phyloP scores from a whole-genome alignment of 352 stramenopile genomes.

The Phytopythium delawarense region DNA sequence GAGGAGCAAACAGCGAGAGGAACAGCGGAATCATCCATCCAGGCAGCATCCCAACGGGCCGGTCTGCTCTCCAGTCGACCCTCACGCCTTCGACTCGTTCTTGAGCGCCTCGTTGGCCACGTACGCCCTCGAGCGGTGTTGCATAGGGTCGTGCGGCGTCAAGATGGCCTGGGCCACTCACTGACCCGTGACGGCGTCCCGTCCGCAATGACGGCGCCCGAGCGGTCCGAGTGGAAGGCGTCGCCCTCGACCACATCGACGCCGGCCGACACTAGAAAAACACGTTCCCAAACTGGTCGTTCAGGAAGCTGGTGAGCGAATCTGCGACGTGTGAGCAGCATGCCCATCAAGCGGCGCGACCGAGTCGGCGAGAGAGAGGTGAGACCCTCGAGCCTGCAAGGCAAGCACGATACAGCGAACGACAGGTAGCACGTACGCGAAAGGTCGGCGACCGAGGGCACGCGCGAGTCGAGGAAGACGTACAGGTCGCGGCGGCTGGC shows the following conservation, averaged over 20 bases:
- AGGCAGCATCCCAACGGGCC: too few relatives aligned
- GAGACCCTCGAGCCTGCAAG: neutral
- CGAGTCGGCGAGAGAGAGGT: neutral
- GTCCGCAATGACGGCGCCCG: too few relatives aligned
- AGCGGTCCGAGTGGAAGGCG: neutral
- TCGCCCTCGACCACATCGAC: too few relatives aligned
- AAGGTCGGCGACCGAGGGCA: conserved; percentile 47
- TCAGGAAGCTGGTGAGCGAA: conserved; percentile 35
- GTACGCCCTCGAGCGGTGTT: too few relatives aligned
- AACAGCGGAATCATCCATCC: too few relatives aligned
- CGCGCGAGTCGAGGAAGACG: conserved; percentile 58
- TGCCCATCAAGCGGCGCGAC: neutral
- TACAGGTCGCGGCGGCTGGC: conserved; percentile 48
- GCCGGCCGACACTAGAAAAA: conserved; percentile 24
- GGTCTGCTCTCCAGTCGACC: too few relatives aligned
- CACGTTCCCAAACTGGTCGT: conserved; percentile 54
- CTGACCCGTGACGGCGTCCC: too few relatives aligned
- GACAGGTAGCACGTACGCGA: conserved; percentile 27
- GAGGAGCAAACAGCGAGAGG: too few relatives aligned
- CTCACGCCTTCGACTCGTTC: too few relatives aligned
- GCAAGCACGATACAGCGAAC: neutral
- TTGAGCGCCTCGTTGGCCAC: too few relatives aligned
- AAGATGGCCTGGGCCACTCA: too few relatives aligned
- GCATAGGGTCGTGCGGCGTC: too few relatives aligned
- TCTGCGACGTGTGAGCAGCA: conserved; percentile 25